Base-by-base conservation (phyloP, 2,329 filamentous ascomycete genomes). In the Zasmidium angulare region DNA sequence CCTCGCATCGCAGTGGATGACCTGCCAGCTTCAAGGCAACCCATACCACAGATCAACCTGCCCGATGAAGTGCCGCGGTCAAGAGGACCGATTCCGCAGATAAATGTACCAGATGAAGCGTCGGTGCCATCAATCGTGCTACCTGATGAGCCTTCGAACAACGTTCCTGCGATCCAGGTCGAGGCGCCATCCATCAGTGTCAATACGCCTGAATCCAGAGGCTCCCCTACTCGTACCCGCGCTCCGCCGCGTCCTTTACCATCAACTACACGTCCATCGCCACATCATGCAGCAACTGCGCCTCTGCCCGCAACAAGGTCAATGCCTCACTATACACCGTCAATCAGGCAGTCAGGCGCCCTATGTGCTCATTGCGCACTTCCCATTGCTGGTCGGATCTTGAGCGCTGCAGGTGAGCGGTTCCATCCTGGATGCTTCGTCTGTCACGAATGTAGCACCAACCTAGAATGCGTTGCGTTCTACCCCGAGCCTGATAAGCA, bases 351-450 rank as follows among this genome's bases (percentile, higher is more conserved):
- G 51, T 82, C 82, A 9, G 89, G 88, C 6, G 90, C 91, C 7
- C 84, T 87, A 49, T 99, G 95, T 71, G 89, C 92, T 52, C 88
- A 93, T 69, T 99, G 95, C 72, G 83, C 86, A 10, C 81, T 89
- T 20, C 87, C 91, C 0, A 98, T 99, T 66, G 87, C 95, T 59
- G 95, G 95, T 2, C 90, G 93, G 58, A 93, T 96, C 65, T 89
- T 98, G 21, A 90, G 89, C 3, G 86, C 96, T 6, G 87, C 87
- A 1, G 91, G 91, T 23, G 82, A 84, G 43, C 89, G 93, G 20
- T 98, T 98, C 74, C 95, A 99, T 68, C 93, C 95, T 0, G 86
- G 92, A 65, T 99, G 95, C 76, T 98, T 99, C 78, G 83, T 85
- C 47, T 99, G 95, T 78, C 89, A 91, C 74, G 84, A 90, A 61